phyloP scores from a whole-genome alignment of 768 basidiomycete species.

The Pholiota conissans region DNA sequence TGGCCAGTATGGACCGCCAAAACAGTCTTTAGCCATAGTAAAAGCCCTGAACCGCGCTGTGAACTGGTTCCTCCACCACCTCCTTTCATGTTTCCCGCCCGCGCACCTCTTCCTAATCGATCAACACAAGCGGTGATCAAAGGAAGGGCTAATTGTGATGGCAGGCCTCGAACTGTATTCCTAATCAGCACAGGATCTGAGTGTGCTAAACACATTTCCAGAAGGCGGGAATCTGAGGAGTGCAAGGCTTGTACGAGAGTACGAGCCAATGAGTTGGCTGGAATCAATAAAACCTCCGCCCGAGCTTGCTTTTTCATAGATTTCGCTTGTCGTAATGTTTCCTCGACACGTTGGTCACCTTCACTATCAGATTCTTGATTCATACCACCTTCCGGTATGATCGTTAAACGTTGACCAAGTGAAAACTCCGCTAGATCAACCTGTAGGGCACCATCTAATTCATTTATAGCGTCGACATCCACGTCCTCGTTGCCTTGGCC shows the following conservation, averaged over 20 bases:
- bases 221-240: conserved; percentile 83
- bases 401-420: conserved; percentile 86
- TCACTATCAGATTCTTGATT: conserved; percentile 47
- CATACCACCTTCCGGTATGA: conserved; percentile 56
- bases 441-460: conserved; percentile 71
- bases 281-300: conserved; percentile 45
- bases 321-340: conserved; percentile 22
- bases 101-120: conserved; percentile 74
- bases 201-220: conserved; percentile 86
- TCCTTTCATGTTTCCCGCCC: conserved; percentile 73
- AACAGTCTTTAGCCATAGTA: conserved; percentile 80
- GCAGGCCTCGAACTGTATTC: conserved; percentile 84
- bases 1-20: conserved; percentile 86
- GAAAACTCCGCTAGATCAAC: conserved; percentile 88
- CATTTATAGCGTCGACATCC: conserved; percentile 41
- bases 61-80: conserved; percentile 79
- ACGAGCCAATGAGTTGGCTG: conserved; percentile 86
- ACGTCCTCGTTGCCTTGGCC: conserved; percentile 60
- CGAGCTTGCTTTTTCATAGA: conserved; percentile 32
- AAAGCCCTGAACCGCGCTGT: conserved; percentile 68
- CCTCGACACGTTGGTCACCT: conserved; percentile 30
- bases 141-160: conserved; percentile 83
- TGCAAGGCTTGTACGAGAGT: conserved; percentile 96
- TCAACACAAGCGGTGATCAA: conserved; percentile 89
- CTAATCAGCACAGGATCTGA: conserved; percentile 79